Evolutionary conservation across 75 land plant genomes (phyloP).

Genomic region (Chamaecyparis obtusa): DNA sequence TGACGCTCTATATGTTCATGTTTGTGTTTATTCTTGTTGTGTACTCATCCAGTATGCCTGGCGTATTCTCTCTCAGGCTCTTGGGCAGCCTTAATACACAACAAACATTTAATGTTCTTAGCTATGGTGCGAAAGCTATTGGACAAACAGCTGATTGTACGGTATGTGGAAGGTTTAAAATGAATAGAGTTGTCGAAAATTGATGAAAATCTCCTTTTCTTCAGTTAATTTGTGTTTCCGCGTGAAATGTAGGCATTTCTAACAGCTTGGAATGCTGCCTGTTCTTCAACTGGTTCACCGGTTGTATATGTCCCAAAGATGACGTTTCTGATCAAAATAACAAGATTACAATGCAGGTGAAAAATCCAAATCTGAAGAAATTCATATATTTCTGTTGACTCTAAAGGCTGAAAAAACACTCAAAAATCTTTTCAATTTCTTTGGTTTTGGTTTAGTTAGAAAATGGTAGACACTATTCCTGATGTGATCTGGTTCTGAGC

Average conservation of each 20-base stretch:
- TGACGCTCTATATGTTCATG: not conserved
- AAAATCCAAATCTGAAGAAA: not conserved
- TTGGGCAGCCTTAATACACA: not conserved
- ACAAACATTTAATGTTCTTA: not conserved
- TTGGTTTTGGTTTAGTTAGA: no score
- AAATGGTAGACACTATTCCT: no score
- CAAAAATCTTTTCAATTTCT: not conserved
- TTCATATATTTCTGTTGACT: not conserved
- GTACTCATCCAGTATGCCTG: not conserved
- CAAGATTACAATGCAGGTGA: constrained; percentile 27
- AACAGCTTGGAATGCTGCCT: constrained; percentile 54
- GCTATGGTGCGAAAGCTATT: constrained; percentile 48
- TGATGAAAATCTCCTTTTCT: no score
- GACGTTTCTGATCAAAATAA: constrained; percentile 24
- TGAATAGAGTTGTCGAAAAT: not conserved
- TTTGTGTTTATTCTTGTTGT: not conserved
- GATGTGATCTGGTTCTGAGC: not conserved
- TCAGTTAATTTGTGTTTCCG: not conserved
- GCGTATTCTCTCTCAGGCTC: not conserved
- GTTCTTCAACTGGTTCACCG: constrained; percentile 20
- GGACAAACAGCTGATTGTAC: constrained; percentile 52
- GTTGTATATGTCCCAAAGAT: constrained; percentile 30
- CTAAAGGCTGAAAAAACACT: no score
- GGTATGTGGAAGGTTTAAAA: constrained; percentile 5
- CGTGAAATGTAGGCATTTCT: constrained; percentile 23